Evolutionary conservation across 2,329 filamentous ascomycete genomes (phyloP), one percentile per base, ranked within the genome.

Genomic region (Amylocarpus encephaloides): DNA sequence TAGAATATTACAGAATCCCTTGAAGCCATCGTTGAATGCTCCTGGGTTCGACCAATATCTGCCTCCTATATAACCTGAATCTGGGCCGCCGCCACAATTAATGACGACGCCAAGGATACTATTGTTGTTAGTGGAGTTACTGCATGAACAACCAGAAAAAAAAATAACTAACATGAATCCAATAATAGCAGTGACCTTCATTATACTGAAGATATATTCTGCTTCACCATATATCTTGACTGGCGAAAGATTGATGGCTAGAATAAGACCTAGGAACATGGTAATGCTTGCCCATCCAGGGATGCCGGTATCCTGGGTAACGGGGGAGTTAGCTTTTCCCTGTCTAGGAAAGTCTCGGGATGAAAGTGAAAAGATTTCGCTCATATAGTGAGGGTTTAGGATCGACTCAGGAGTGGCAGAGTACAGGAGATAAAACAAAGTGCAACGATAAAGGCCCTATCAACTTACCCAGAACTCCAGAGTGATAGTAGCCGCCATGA

Each of bases 201-300:
- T 74, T 50, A 91, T 83, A 30, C 88, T 87, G 64, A 95, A 93
- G 43, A 88, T 72, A 60, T 95, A 95, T 65, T 95, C 90, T 13
- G 88, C 88, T 67, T 95, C 90, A 63, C 89, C 90, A 61, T 94
- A 95, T 19, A 85, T 86, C 63, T 86, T 88, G 56, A 96, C 85
- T 46, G 88, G 88, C 60, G 91, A 93, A 54, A 95, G 68, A 67
- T 96, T 95, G 70, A 96, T 95, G 15, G 69, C 61, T 35, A 94
- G 75, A 60, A 95, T 92, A 48, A 84, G 60, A 10, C 80, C 49
- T 51, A 94, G 78, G 68, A 96, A 96, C 35, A 96, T 73, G 38
- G 86, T 80, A 19, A 96, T 88, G 71, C 88, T 95, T 16, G 86
- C 88, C 76, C 73, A 88, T 92, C 32, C 85, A 80, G 56, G 85